These are phyloP conservation scores for Zoysia japonica DNA, from an alignment of 176 grass and related monocot species.

Conservation along the genomic window DNA sequence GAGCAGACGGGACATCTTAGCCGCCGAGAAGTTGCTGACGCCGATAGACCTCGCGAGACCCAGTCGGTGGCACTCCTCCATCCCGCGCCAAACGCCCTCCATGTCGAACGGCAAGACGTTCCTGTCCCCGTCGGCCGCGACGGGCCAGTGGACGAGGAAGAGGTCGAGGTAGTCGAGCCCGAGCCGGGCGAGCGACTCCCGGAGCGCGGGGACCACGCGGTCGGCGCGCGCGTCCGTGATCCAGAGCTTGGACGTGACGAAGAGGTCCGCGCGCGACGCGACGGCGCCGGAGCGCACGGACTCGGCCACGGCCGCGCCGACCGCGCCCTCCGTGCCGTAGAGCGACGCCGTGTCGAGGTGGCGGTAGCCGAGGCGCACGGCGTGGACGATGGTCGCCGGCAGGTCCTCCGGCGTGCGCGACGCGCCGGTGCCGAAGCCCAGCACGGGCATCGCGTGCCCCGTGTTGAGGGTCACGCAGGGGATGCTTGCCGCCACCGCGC, in stretches of 20 bases:
- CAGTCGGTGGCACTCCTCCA: background rate
- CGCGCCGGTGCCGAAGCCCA: slow-evolving; percentile 57
- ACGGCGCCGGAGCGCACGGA: slow-evolving; percentile 39
- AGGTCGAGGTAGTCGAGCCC: too few relatives aligned
- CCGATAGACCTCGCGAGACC: slow-evolving; percentile 65
- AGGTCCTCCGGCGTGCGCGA: slow-evolving; percentile 27
- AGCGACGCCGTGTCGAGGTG: slow-evolving; percentile 55
- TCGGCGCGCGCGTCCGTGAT: background rate
- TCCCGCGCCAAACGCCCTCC: too few relatives aligned
- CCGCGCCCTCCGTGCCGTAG: slow-evolving; percentile 51
- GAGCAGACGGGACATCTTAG: slow-evolving; percentile 57
- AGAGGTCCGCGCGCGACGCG: slow-evolving; percentile 49
- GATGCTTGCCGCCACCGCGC: too few relatives aligned
- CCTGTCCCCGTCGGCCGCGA: too few relatives aligned
- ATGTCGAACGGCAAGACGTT: too few relatives aligned
- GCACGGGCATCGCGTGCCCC: slow-evolving; percentile 32
- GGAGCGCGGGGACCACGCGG: slow-evolving; percentile 59
- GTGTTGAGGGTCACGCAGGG: too few relatives aligned
- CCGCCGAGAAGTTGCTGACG: slow-evolving; percentile 73
- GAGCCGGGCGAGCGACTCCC: slow-evolving; percentile 50
- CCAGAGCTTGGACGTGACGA: too few relatives aligned
- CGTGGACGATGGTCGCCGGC: slow-evolving; percentile 22
- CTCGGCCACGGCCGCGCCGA: slow-evolving; percentile 47
- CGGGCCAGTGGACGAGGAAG: too few relatives aligned
- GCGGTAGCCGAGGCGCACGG: slow-evolving; percentile 51